Evolutionary conservation across 257 asterid genomes (phyloP).

Genomic region (Forsythia viridissima): DNA sequence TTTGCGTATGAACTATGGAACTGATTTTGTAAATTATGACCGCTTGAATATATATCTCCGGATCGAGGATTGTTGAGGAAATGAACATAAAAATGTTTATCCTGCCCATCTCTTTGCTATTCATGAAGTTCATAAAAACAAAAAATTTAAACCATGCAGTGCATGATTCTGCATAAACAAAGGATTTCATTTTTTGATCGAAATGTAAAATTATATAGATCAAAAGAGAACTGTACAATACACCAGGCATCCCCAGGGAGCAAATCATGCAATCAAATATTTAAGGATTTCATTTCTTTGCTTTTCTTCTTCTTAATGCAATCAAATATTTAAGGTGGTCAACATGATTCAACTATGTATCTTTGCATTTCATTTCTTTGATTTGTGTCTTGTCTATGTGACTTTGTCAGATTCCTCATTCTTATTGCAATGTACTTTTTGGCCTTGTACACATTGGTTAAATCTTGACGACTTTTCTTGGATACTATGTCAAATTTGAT

Average conservation of each 20-base stretch:
- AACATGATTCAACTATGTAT: neutral
- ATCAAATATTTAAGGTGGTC: neutral
- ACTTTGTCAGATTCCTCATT: neutral
- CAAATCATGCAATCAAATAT: too few relatives aligned
- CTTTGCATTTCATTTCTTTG: neutral
- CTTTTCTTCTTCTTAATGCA: neutral
- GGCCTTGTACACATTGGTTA: neutral
- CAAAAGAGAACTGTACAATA: too few relatives aligned
- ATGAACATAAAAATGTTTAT: neutral
- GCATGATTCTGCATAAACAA: neutral
- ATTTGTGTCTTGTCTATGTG: neutral
- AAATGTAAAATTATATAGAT: too few relatives aligned
- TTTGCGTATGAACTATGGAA: neutral
- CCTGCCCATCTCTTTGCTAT: neutral
- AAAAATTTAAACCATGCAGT: neutral
- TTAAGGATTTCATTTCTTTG: neutral
- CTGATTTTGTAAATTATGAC: neutral
- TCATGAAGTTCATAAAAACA: neutral
- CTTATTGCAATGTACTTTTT: neutral
- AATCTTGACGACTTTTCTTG: neutral
- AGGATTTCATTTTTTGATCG: neutral
- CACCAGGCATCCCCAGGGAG: too few relatives aligned
- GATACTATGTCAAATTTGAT: neutral
- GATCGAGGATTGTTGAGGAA: neutral
- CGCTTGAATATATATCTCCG: neutral